Evolutionary conservation across 352 stramenopile species (phyloP).

Genomic region (Globisporangium carolinianum): DNA sequence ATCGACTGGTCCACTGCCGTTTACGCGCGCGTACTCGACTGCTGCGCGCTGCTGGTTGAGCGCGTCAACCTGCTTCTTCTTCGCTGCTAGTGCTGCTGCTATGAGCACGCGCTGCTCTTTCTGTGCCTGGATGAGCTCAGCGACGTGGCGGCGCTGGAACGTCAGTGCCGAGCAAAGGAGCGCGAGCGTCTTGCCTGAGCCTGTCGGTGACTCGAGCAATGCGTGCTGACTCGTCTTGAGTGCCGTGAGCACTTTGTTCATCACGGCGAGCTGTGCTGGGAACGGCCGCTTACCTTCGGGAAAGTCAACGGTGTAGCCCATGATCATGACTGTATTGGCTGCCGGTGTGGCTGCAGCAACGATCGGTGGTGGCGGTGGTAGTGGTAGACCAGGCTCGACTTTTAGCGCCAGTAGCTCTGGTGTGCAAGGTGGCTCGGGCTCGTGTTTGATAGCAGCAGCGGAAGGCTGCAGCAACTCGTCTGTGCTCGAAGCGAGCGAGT

Average conservation of each 20-base stretch:
- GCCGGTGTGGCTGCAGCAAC: neutral
- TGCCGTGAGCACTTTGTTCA: slow-evolving; percentile 80
- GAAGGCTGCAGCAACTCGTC: too few relatives aligned
- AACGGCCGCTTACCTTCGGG: slow-evolving; percentile 76
- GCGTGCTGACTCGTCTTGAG: slow-evolving; percentile 78
- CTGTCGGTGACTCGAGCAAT: slow-evolving; percentile 79
- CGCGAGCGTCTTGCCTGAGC: slow-evolving; percentile 80
- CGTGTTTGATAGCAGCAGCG: neutral
- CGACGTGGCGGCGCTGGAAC: slow-evolving; percentile 56
- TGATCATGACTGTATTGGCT: slow-evolving; percentile 54
- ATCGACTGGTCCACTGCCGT: neutral
- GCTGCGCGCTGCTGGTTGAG: slow-evolving; percentile 3
- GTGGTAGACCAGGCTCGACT: neutral
- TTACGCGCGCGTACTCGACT: slow-evolving; percentile 3
- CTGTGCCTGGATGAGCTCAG: slow-evolving; percentile 27
- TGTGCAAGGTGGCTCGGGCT: neutral
- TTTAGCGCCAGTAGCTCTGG: neutral
- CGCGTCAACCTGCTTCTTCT: slow-evolving; percentile 8
- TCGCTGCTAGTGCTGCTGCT: slow-evolving; percentile 3
- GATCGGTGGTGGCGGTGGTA: neutral
- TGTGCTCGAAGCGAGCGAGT: too few relatives aligned
- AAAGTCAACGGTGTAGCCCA: slow-evolving; percentile 81
- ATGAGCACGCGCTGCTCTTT: slow-evolving; percentile 15
- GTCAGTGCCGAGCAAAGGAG: slow-evolving; percentile 78
- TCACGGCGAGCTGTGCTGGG: slow-evolving; percentile 78